Evolutionary conservation across 2,329 filamentous ascomycete species (phyloP), one percentile per base, ranked within the genome.

Genomic region (Exserohilum turcica): DNA sequence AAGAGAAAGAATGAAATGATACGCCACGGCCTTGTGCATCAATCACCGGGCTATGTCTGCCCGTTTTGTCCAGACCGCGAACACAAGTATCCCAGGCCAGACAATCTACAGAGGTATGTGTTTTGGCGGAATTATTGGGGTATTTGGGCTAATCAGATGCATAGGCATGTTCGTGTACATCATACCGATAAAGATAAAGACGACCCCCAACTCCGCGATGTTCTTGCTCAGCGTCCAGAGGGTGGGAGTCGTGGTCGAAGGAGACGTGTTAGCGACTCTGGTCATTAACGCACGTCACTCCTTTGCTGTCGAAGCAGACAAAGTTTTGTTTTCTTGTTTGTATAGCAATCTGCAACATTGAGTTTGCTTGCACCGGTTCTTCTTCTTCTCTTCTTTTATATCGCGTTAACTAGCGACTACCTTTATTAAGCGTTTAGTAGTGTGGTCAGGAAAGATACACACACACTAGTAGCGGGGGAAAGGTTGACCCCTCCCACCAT

Each of bases 31-130:
- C 82, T 97, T 3, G 94, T 97, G 3, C 94, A 99, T 69, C 88
- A 92, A 61, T 96, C 91, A 6, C 94, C 94, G 1, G 93, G 93
- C 55, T 99, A 97, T 68, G 87, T 96, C 27, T 99, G 94, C 73
- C 94, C 94, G 0, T 97, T 97, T 71, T 99, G 94, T 73, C 90
- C 91, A 1, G 92, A 96, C 67, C 84, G 92, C 61, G 92, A 97
- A 72, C 93, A 97, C 74, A 92, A 89, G 71, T 97, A 97, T 73
- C 94, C 94, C 5, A 83, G 94, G 63, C 94, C 94, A 29, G 94
- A 99, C 74, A 97, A 97, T 79, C 78, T 99, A 50, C 93, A 97
- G 79, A 86, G 93, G 91, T 95, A 80, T 61, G 83, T 72, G 28
- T 15, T 27, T 13, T 24, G n/a, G 6, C 24, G 2, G 8, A 21